Conservation (phyloP, 1,284 basidiomycete genomes). For the Heterobasidion annosum region DNA sequence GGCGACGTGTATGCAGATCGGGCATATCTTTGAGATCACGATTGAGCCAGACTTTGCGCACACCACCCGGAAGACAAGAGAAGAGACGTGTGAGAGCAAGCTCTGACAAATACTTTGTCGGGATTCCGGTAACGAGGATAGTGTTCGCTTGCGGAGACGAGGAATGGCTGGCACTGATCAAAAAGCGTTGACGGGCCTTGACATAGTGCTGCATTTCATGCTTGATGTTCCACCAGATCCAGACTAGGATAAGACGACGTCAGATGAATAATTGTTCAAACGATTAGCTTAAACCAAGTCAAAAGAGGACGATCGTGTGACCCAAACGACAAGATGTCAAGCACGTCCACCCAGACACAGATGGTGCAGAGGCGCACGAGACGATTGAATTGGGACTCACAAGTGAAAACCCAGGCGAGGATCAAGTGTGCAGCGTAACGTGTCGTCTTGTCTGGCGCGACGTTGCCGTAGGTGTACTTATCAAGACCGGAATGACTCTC, state of each 20-base stretch:
- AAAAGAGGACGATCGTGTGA: no score
- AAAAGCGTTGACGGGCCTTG: constrained; percentile 75
- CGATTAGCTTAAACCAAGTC: no score
- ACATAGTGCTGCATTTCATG: constrained; percentile 79
- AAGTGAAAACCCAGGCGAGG: constrained; percentile 66
- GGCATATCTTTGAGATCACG: constrained; percentile 79
- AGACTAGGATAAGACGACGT: constrained; percentile 37
- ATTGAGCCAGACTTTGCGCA: constrained; percentile 87
- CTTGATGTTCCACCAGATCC: constrained; percentile 79
- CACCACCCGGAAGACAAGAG: constrained; percentile 74
- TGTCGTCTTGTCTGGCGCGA: constrained; percentile 36
- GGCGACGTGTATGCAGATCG: constrained; percentile 72
- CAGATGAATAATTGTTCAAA: not conserved
- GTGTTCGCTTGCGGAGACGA: constrained; percentile 79
- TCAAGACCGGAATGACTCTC: constrained; percentile 54
- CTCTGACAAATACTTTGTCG: constrained; percentile 64
- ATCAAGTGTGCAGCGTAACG: constrained; percentile 76
- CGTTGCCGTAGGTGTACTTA: constrained; percentile 77
- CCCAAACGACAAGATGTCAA: no score
- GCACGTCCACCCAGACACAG: no score
- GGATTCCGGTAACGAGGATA: constrained; percentile 84
- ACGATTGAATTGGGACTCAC: constrained; percentile 30
- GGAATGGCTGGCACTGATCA: constrained; percentile 69
- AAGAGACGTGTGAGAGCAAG: constrained; percentile 63
- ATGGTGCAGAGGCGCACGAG: not conserved